Conservation (phyloP, 1,284 basidiomycete genomes). For the Fomitopsis palustris region DNA sequence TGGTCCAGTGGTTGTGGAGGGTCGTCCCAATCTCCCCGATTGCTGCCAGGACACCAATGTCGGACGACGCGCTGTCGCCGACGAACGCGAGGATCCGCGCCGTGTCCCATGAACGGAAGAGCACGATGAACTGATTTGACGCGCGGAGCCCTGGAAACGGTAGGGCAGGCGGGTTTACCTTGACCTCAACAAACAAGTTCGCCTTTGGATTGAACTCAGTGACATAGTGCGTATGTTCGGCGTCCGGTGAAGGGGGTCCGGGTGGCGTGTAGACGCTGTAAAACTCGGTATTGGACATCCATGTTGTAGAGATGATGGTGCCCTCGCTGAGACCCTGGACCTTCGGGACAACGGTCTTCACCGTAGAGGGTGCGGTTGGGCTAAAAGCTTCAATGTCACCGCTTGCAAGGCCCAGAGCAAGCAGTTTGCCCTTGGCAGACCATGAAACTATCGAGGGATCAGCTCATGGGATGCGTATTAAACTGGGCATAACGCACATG, state of each 20-base stretch:
- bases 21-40: constrained; percentile 28
- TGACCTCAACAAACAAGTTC: constrained; percentile 44
- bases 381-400: constrained; percentile 74
- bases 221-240: constrained; percentile 57
- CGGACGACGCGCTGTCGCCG: constrained; percentile 71
- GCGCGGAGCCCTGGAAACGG: constrained; percentile 48
- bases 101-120: constrained; percentile 65
- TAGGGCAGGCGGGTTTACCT: constrained; percentile 50
- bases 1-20: constrained; percentile 54
- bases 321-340: constrained; percentile 51
- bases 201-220: constrained; percentile 59
- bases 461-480: too few species aligned
- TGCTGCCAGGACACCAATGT: constrained; percentile 69
- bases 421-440: constrained; percentile 86
- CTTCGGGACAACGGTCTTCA: constrained; percentile 54
- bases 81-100: constrained; percentile 61
- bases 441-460: constrained; percentile 55
- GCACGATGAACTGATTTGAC: constrained; percentile 51
- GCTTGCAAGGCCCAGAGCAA: constrained; percentile 70
- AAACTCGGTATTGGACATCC: constrained; percentile 76
- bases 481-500: too few species aligned
- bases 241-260: constrained; percentile 37
- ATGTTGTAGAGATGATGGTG: constrained; percentile 54
- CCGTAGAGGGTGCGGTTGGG: constrained; percentile 49
- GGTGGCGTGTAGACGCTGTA: constrained; percentile 62